Conservation (phyloP, 2,329 filamentous ascomycete species). For the Ceratocystis eucalypticola region DNA sequence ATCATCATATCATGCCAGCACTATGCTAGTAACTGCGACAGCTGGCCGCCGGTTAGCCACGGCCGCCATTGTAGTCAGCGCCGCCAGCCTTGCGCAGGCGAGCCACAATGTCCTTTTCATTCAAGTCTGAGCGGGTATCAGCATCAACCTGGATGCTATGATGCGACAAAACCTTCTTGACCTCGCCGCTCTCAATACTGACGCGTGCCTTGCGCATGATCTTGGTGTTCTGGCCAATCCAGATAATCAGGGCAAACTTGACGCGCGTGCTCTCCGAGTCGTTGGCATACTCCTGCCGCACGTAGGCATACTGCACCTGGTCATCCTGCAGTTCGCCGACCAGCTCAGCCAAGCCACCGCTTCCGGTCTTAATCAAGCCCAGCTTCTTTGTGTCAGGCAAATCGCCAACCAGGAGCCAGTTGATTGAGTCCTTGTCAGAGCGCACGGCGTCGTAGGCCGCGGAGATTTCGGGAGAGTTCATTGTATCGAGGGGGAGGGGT, state of each 20-base stretch:
- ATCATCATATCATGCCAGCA: neutral
- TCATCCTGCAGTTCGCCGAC: constrained; percentile 40
- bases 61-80: constrained; percentile 56
- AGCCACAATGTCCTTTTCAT: constrained; percentile 46
- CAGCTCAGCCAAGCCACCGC: constrained; percentile 47
- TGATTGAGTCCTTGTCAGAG: constrained; percentile 49
- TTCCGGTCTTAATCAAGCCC: constrained; percentile 42
- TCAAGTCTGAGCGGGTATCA: constrained; percentile 44
- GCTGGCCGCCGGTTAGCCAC: constrained; percentile 30
- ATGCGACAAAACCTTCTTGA: constrained; percentile 50
- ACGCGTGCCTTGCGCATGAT: constrained; percentile 59
- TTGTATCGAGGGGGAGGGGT: neutral
- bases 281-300: constrained; percentile 55
- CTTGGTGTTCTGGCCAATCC: constrained; percentile 52
- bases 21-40: neutral
- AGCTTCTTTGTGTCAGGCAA: constrained; percentile 43
- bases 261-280: constrained; percentile 54
- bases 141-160: constrained; percentile 53
- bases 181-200: constrained; percentile 51
- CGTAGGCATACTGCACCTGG: constrained; percentile 54
- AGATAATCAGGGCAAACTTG: constrained; percentile 55
- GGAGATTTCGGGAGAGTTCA: constrained; percentile 44
- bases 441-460: constrained; percentile 54
- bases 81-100: constrained; percentile 52
- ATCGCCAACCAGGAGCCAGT: constrained; percentile 56